A percentile compares a stretch with the other conserved stretches of the same genome.
phyloP scores from a whole-genome alignment of 2,329 filamentous ascomycete species.

The Fusarium zealandicum region DNA sequence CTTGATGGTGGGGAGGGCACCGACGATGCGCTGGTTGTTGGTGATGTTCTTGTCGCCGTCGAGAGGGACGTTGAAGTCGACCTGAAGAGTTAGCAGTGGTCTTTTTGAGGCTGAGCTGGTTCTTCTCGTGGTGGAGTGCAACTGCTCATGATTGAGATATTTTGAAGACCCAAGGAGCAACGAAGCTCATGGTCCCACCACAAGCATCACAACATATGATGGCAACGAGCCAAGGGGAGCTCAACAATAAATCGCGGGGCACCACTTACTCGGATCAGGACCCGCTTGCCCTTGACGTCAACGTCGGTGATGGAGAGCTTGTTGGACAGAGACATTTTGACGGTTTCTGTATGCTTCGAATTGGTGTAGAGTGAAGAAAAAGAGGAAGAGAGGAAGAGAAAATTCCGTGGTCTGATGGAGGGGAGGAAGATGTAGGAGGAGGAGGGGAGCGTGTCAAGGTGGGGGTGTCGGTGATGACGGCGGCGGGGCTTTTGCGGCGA shows the following conservation, averaged over 20 bases:
- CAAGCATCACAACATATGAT: conserved; percentile 8
- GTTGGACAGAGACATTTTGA: conserved; percentile 93
- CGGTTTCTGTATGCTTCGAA: conserved; percentile 12
- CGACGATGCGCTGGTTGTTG: conserved; percentile 98
- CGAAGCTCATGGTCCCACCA: neutral
- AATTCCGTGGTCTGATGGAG: conserved; percentile 28
- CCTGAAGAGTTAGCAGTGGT: conserved; percentile 59
- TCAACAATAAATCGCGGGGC: conserved; percentile 42
- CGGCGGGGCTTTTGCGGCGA: conserved; percentile 35
- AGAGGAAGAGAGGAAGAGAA: conserved; percentile 30
- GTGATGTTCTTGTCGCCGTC: conserved; percentile 92
- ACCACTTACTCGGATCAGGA: conserved; percentile 86
- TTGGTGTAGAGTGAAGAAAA: conserved; percentile 18
- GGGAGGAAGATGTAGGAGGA: conserved; percentile 26
- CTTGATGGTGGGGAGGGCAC: conserved; percentile 94
- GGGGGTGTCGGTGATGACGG: conserved; percentile 33
- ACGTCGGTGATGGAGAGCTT: conserved; percentile 97
- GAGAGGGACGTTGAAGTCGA: conserved; percentile 99
- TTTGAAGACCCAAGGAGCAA: neutral
- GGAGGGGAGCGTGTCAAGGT: conserved; percentile 13
- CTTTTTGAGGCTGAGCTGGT: conserved; percentile 1
- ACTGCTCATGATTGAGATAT: neutral
- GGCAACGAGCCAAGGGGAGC: conserved; percentile 12
- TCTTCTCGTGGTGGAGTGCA: neutral
- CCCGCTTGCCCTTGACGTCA: conserved; percentile 97